Base-by-base conservation (phyloP, 108 stramenopile genomes). In the Skeletonema tropicum region DNA sequence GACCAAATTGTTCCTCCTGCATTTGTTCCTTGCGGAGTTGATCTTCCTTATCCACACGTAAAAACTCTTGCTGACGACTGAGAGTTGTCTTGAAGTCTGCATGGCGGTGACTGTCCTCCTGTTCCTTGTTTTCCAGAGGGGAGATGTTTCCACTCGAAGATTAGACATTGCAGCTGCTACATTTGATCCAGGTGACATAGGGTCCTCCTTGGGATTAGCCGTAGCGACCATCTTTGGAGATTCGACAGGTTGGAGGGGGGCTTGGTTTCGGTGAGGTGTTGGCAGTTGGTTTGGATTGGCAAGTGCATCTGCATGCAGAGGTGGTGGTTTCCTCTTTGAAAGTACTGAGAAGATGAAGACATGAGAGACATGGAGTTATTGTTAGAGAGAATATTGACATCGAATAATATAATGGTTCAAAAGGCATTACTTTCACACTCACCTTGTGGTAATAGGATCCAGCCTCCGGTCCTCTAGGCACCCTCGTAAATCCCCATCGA, bases 371-470 rank as follows among this genome's bases (percentile, higher is more conserved):
- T n/a, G n/a, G 41, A 42, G 3, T 42, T 42, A 15, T 59, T 59
- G 58, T 59, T 26, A 33, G 58, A 26, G 58, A 59, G 19, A 59
- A 33, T 19, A 59, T n/a, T 59, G 21, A 19, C 11, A 26, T 30
- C 58, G n/a, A n/a, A n/a, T n/a, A 59, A 59, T 26, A 59, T 57
- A 33, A 59, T 14, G 58, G 23, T 59, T 33, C 30, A n/a, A 17
- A 62, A 62, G 32, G 38, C 15, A 32, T 32, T 19, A 32, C 4
- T 39, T 3, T 29, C 6, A 39, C 61, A 33, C 64, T 66, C 10
- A 75, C 76, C 74, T 77, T 73, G 70, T 89, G 86, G 63, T 85
- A 89, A 39, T 93, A 93, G 1, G 89, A 84, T 11, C 91, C 89
- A 58, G 73, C 76, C 64, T 91, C 87, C 5, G 76, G 84, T 41